Conservation (phyloP, 768 basidiomycete genomes). For the Paxillus involutus region DNA sequence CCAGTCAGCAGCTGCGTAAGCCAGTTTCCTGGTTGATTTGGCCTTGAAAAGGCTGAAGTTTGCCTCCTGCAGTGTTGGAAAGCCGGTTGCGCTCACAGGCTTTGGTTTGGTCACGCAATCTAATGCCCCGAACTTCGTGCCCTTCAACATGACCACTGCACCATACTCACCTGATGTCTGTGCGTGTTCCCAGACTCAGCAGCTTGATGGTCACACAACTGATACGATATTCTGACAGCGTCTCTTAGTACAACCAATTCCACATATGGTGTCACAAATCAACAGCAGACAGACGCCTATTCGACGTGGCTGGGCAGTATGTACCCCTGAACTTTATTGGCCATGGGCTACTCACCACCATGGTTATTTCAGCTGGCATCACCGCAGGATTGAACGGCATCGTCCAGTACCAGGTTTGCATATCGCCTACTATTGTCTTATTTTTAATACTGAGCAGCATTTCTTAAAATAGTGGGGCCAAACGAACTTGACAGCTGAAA, state of each 20-base stretch:
- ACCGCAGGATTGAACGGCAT: constrained; percentile 31
- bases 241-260: constrained; percentile 15
- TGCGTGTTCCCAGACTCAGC: constrained; percentile 13
- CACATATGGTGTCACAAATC: constrained; percentile 51
- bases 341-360: constrained; percentile 3
- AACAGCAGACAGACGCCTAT: constrained; percentile 54
- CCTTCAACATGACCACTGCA: constrained; percentile 53
- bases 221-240: constrained; percentile 9
- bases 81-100: constrained; percentile 52
- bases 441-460: constrained; percentile 9
- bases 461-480: constrained; percentile 52
- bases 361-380: constrained; percentile 37
- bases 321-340: constrained; percentile 7
- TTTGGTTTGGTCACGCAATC: constrained; percentile 64
- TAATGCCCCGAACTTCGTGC: constrained; percentile 55
- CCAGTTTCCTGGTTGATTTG: background rate
- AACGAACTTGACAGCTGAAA: constrained; percentile 43
- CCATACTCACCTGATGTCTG: constrained; percentile 39
- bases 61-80: constrained; percentile 42
- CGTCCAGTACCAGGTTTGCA: constrained; percentile 31
- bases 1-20: constrained; percentile 44
- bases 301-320: constrained; percentile 51
- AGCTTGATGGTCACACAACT: background rate
- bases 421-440: background rate
- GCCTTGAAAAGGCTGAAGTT: constrained; percentile 5